Evolutionary conservation across 306 rosid species (phyloP).

Genomic region (Canavalia ensiformis): DNA sequence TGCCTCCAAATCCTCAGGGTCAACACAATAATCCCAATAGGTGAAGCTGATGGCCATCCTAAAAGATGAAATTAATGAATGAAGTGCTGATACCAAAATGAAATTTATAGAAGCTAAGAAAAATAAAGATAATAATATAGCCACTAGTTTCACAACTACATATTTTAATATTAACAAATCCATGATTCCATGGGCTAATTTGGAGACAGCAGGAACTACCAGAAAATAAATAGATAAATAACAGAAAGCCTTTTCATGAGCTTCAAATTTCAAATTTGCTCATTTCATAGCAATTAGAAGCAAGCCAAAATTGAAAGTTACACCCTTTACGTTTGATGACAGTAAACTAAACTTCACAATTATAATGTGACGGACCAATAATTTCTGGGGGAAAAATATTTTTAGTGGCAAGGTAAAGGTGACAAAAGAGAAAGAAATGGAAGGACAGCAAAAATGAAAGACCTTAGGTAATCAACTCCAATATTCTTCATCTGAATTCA

Average conservation of each 20-base stretch:
- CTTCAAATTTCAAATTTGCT: slow-evolving; percentile 5
- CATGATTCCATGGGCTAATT: neutral
- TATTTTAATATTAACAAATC: slow-evolving; percentile 13
- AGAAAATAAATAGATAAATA: slow-evolving; percentile 17
- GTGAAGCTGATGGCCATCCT: slow-evolving; percentile 69
- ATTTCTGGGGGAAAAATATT: neutral
- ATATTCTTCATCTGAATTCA: neutral
- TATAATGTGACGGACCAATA: neutral
- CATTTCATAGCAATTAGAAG: neutral
- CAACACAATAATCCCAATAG: slow-evolving; percentile 88
- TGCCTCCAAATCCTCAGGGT: slow-evolving; percentile 72
- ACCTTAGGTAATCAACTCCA: neutral
- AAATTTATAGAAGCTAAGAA: slow-evolving; percentile 3
- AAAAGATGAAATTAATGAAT: slow-evolving; percentile 32
- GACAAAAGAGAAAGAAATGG: neutral
- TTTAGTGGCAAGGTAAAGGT: neutral
- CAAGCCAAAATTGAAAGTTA: slow-evolving; percentile 12
- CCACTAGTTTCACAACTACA: neutral
- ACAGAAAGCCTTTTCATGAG: slow-evolving; percentile 1
- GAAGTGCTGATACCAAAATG: neutral
- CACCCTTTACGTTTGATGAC: neutral
- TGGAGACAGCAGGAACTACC: slow-evolving; percentile 5
- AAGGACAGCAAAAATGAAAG: neutral
- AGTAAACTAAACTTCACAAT: neutral
- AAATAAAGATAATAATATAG: slow-evolving; percentile 2